phyloP scores from a whole-genome alignment of 257 asterid species.

The Fraxinus cuspidata region DNA sequence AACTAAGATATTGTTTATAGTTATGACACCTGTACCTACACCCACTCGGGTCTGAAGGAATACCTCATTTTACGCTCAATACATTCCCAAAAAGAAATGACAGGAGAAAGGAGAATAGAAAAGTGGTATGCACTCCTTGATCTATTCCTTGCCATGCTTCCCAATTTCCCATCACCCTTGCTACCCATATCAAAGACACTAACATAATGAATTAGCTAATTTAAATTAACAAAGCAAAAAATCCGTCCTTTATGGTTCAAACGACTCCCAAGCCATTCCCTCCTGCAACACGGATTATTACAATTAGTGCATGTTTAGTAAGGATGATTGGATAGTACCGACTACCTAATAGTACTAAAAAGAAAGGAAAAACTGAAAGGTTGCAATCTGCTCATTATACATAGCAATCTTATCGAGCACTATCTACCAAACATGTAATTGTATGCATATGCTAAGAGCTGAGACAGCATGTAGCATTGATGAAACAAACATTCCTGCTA shows the following conservation, averaged over 20 bases:
- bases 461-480: background rate
- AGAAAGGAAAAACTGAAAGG: background rate
- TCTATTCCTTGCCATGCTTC: conserved; percentile 45
- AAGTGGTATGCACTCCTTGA: conserved; percentile 47
- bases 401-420: background rate
- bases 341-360: background rate
- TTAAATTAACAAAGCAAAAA: conserved; percentile 25
- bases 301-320: conserved; percentile 11
- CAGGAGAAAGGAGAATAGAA: conserved; percentile 57
- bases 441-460: background rate
- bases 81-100: conserved; percentile 75
- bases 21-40: conserved; percentile 38
- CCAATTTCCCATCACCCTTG: conserved; percentile 43
- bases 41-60: conserved; percentile 71
- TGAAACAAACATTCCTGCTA: background rate
- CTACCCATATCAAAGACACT: conserved; percentile 39
- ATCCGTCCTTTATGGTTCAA: conserved; percentile 26
- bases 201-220: conserved; percentile 18
- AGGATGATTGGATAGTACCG: background rate
- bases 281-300: conserved; percentile 37
- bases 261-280: conserved; percentile 49
- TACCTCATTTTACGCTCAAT: conserved; percentile 67
- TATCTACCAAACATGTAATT: background rate
- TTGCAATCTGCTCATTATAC: background rate
- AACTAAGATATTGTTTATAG: conserved; percentile 16